A percentile compares a stretch with the other conserved stretches of the same genome.
Conservation (phyloP, 768 basidiomycete genomes). For the Hirschioporus abietinus region DNA sequence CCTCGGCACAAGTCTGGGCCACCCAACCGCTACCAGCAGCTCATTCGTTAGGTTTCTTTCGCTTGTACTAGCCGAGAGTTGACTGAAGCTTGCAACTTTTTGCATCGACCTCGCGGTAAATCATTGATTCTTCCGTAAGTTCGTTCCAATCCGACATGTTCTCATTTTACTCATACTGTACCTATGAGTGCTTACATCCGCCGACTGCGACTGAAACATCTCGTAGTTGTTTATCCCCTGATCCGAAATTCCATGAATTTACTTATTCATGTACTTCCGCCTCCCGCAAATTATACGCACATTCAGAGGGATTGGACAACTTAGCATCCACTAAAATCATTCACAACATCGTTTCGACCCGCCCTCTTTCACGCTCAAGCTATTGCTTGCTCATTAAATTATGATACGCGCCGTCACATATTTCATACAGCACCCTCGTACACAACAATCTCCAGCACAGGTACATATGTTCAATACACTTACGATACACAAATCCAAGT, state of each 20-base stretch:
- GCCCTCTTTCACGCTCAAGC: too few relatives aligned
- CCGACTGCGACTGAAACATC: background rate
- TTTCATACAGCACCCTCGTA: background rate
- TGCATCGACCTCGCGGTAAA: background rate
- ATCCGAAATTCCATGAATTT: background rate
- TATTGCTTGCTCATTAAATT: too few relatives aligned
- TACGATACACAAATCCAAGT: background rate
- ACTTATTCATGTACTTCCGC: background rate
- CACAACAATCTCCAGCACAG: too few relatives aligned
- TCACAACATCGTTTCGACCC: too few relatives aligned
- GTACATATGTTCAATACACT: too few relatives aligned
- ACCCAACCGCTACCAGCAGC: too few relatives aligned
- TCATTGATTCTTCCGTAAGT: background rate
- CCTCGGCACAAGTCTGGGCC: too few relatives aligned
- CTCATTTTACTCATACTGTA: background rate
- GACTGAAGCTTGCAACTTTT: too few relatives aligned
- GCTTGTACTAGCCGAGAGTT: too few relatives aligned
- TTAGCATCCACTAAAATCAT: too few relatives aligned
- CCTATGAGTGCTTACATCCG: background rate
- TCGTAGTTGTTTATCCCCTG: background rate
- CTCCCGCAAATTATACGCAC: background rate
- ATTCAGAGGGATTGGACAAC: background rate
- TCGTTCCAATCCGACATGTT: background rate
- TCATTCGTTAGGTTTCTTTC: too few relatives aligned
- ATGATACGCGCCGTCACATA: background rate